Percentiles rank a stretch among this genome's conserved stretches.
phyloP scores from a whole-genome alignment of 2,329 filamentous ascomycete species.

The Peltaster fructicola region DNA sequence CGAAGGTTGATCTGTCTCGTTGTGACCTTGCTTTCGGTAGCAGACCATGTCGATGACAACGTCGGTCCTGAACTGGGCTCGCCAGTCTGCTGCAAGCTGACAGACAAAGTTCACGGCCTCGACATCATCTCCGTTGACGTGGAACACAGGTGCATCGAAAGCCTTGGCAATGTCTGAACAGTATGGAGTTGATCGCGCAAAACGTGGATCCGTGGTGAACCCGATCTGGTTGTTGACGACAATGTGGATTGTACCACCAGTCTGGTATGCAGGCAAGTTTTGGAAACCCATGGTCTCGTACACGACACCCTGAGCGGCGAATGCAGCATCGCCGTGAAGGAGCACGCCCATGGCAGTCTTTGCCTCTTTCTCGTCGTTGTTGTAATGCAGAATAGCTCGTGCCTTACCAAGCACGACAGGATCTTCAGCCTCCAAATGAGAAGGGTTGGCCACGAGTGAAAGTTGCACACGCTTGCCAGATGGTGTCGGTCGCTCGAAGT shows the following conservation, averaged over 20 bases:
- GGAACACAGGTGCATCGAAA: slow-evolving; percentile 95
- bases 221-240: slow-evolving; percentile 99
- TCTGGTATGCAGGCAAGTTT: slow-evolving; percentile 87
- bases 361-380: slow-evolving; percentile 83
- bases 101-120: slow-evolving; percentile 98
- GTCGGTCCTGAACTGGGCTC: slow-evolving; percentile 95
- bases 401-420: slow-evolving; percentile 96
- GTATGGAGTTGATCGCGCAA: slow-evolving; percentile 92
- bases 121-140: slow-evolving; percentile 96
- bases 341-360: slow-evolving; percentile 86
- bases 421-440: slow-evolving; percentile 94
- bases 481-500: slow-evolving; percentile 95
- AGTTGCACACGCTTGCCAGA: slow-evolving; percentile 99
- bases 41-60: slow-evolving; percentile 96
- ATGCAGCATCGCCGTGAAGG: slow-evolving; percentile 91
- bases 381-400: slow-evolving; percentile 95
- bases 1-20: slow-evolving; percentile 97
- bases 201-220: slow-evolving; percentile 96
- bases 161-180: slow-evolving; percentile 99
- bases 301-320: slow-evolving; percentile 89
- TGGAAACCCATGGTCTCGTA: slow-evolving; percentile 99
- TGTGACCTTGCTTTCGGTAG: slow-evolving; percentile 98
- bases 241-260: slow-evolving; percentile 89
- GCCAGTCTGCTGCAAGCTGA: slow-evolving; percentile 93
- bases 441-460: slow-evolving; percentile 94